Evolutionary conservation across 805 yeast species (phyloP).

Genomic region (Aciculoconidium aculeatum): DNA sequence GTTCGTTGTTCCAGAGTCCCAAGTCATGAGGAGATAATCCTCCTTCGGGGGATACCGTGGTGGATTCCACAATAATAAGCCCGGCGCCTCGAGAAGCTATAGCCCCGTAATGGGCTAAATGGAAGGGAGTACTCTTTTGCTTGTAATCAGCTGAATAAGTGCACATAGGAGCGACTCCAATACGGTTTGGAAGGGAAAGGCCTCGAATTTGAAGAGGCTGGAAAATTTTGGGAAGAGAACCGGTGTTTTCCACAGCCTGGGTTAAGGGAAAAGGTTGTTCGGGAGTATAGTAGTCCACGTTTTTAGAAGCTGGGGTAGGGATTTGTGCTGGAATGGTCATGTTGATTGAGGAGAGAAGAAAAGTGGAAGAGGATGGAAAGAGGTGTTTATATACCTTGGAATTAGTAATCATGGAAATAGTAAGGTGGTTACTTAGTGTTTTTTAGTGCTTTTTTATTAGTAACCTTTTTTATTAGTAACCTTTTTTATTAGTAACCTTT

Average conservation of each 20-base stretch:
- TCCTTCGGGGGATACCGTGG: conserved; percentile 36
- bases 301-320: conserved; percentile 1
- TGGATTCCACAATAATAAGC: conserved; percentile 41
- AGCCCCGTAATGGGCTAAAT: conserved; percentile 44
- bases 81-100: conserved; percentile 47
- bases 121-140: conserved; percentile 41
- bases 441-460: no score
- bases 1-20: conserved; percentile 48
- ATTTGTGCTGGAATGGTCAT: no score
- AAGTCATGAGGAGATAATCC: conserved; percentile 39
- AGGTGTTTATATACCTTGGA: no score
- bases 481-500: no score
- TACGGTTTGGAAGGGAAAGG: conserved; percentile 41
- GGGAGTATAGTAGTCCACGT: conserved; percentile 7
- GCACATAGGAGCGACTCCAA: conserved; percentile 56
- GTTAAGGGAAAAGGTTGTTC: conserved; percentile 4
- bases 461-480: no score
- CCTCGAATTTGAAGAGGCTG: conserved; percentile 37
- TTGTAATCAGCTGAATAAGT: conserved; percentile 39
- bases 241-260: not conserved
- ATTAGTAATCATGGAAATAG: no score
- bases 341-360: no score
- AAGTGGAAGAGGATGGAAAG: no score
- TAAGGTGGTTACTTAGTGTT: no score
- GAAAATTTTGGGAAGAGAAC: conserved; percentile 33